Evolutionary conservation across 176 grass and related monocot species (phyloP).

Genomic region (Eragrostis curvula): DNA sequence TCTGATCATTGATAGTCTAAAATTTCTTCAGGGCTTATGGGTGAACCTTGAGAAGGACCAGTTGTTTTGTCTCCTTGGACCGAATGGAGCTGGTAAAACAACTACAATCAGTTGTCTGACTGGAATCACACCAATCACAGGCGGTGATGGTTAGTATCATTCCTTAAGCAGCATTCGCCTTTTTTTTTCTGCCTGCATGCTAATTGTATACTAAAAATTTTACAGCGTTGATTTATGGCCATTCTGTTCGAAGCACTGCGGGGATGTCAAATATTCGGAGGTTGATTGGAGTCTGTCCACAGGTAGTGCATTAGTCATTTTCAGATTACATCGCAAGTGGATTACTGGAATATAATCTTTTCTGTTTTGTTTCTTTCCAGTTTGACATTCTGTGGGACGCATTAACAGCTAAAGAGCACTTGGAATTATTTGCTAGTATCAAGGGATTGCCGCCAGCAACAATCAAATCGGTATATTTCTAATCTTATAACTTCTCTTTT

Average conservation of each 20-base stretch:
- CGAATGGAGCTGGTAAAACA: constrained; percentile 98
- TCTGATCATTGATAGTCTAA: constrained; percentile 28
- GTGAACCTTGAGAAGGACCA: constrained; percentile 93
- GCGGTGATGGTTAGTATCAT: constrained; percentile 72
- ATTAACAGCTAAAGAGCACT: constrained; percentile 85
- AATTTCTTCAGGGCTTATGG: constrained; percentile 77
- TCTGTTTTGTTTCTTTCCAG: constrained; percentile 48
- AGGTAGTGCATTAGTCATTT: constrained; percentile 54
- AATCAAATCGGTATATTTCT: constrained; percentile 73
- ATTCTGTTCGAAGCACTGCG: constrained; percentile 76
- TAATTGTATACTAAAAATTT: constrained; percentile 38
- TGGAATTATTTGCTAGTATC: constrained; percentile 93
- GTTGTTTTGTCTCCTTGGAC: constrained; percentile 94
- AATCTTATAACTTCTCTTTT: constrained; percentile 15
- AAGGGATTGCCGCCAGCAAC: constrained; percentile 78
- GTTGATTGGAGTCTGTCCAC: constrained; percentile 96
- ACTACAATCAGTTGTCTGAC: constrained; percentile 93
- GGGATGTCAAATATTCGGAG: constrained; percentile 93
- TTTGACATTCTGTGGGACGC: constrained; percentile 98
- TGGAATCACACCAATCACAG: constrained; percentile 93
- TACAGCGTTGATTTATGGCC: constrained; percentile 83
- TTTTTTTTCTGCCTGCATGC: constrained; percentile 2
- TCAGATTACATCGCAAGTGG: not conserved
- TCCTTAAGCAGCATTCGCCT: constrained; percentile 10
- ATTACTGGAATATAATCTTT: constrained; percentile 22